phyloP scores from a whole-genome alignment of 495 filamentous ascomycete genomes.

The Xeromyces bisporus region DNA sequence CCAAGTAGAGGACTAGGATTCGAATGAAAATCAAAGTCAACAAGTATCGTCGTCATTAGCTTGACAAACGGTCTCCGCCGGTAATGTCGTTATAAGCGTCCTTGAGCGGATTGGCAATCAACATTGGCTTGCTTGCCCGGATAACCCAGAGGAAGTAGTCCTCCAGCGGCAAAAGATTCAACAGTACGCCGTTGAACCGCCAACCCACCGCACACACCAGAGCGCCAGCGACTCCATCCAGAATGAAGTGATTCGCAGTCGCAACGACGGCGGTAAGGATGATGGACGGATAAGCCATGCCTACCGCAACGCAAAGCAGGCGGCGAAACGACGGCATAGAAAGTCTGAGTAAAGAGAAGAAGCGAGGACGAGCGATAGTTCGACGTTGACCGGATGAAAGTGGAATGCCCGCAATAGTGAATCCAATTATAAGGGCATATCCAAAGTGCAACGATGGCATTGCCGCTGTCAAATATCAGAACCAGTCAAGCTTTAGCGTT shows the following conservation, averaged over 20 bases:
- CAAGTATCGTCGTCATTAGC: too few species aligned
- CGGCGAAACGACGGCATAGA: conserved; percentile 26
- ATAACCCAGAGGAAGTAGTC: conserved; percentile 48
- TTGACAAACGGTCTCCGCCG: too few species aligned
- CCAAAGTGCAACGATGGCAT: conserved; percentile 74
- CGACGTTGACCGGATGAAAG: conserved; percentile 22
- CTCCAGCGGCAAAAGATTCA: conserved; percentile 44
- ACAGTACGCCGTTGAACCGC: conserved; percentile 37
- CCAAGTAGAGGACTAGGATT: too few species aligned
- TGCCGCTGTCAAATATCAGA: too few species aligned
- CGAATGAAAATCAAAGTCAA: too few species aligned
- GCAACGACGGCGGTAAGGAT: conserved; percentile 54
- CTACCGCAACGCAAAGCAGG: conserved; percentile 30
- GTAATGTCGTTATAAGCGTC: conserved; percentile 4
- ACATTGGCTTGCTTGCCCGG: conserved; percentile 43
- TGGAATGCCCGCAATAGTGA: conserved; percentile 43
- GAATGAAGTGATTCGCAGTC: conserved; percentile 57
- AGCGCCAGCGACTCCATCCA: conserved; percentile 53
- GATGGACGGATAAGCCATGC: conserved; percentile 44
- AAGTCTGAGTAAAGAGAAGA: conserved; percentile 10
- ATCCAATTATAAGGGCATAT: conserved; percentile 58
- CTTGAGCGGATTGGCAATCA: conserved; percentile 5
- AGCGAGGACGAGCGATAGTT: conserved; percentile 7
- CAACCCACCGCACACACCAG: conserved; percentile 41
- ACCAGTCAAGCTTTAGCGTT: too few species aligned